Evolutionary conservation across 352 stramenopile species (phyloP), one percentile per base, ranked within the genome.

Genomic region (Phytophthora melonis): DNA sequence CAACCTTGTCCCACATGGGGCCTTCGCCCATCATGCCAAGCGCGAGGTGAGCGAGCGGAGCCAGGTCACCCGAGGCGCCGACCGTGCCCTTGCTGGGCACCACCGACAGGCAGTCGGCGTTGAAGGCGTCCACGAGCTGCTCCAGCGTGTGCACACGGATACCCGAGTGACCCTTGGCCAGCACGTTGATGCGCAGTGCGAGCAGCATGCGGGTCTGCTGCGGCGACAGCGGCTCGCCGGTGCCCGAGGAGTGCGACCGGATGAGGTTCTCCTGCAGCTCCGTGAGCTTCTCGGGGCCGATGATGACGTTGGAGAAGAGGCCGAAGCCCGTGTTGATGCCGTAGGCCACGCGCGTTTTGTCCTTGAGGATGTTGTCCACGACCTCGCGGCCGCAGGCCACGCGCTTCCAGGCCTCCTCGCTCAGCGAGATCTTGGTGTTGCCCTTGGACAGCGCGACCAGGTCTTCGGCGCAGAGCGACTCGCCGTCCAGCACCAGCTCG

Each of bases 301-400:
- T 94, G 75, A 97, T 88, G 56, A 98, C 90, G 68, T 98, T 95
- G 45, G 86, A 96, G 80, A 97, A 98, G 62, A 96, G 82, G 1
- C 92, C 92, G 66, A 98, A 98, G 73, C 91, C 92, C 70, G 92
- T 98, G 83, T 98, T 98, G 85, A 98, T 98, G 61, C 92, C 92
- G 82, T 98, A 97, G 18, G 87, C 90, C 30, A 97, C 90, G 43
- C 85, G 83, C 55, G 83, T 83, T 23, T 78, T 86, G 72, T 93
- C 88, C 69, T 92, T 83, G 54, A 97, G 80, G 78, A 97, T 96
- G 70, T 91, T 92, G 77, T 97, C 91, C 9, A 97, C 89, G 63
- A 97, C 91, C 9, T 94, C 82, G 36, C 88, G 82, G 43, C 86
- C 78, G 58, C 77, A 82, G 5, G 83, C 74, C n/a, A 96, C 89